Evolutionary conservation across 1,139 yeast species (phyloP).

Genomic region (Yamadazyma membranifaciens): DNA sequence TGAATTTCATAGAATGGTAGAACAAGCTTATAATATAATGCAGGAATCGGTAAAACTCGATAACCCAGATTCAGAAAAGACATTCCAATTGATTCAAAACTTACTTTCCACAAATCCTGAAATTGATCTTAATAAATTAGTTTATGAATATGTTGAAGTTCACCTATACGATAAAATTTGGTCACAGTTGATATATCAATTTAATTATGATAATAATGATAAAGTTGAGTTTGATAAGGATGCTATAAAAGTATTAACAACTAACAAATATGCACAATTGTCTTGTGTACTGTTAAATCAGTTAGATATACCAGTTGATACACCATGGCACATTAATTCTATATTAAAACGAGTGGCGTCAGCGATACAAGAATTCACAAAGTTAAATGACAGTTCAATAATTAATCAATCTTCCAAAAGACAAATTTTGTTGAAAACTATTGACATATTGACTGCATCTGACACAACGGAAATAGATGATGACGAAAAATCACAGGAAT

Average conservation of each 20-base stretch:
- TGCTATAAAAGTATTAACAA: conserved; percentile 30
- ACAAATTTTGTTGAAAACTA: conserved; percentile 50
- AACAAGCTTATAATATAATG: conserved; percentile 37
- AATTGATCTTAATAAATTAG: conserved; percentile 51
- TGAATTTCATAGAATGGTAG: conserved; percentile 36
- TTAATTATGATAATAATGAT: conserved; percentile 31
- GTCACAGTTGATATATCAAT: conserved; percentile 47
- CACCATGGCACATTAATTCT: conserved; percentile 39
- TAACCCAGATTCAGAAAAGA: conserved; percentile 36
- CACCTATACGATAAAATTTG: conserved; percentile 66
- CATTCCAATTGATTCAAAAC: conserved; percentile 31
- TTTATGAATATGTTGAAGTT: conserved; percentile 70
- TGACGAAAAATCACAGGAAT: conserved; percentile 18
- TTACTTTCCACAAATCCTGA: conserved; percentile 38
- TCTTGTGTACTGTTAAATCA: conserved; percentile 67
- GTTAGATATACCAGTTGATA: conserved; percentile 54
- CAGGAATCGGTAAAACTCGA: conserved; percentile 42
- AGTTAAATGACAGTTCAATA: conserved; percentile 43
- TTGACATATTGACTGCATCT: conserved; percentile 47
- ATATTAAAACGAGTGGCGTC: conserved; percentile 48
- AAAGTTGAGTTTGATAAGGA: conserved; percentile 26
- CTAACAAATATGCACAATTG: conserved; percentile 39
- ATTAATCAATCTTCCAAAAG: conserved; percentile 56
- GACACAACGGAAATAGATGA: background rate
- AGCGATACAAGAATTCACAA: conserved; percentile 57